Percentiles rank a stretch among this genome's conserved stretches.
Evolutionary conservation across 345 rosid species (phyloP).

Genomic region (Brassica juncea): DNA sequence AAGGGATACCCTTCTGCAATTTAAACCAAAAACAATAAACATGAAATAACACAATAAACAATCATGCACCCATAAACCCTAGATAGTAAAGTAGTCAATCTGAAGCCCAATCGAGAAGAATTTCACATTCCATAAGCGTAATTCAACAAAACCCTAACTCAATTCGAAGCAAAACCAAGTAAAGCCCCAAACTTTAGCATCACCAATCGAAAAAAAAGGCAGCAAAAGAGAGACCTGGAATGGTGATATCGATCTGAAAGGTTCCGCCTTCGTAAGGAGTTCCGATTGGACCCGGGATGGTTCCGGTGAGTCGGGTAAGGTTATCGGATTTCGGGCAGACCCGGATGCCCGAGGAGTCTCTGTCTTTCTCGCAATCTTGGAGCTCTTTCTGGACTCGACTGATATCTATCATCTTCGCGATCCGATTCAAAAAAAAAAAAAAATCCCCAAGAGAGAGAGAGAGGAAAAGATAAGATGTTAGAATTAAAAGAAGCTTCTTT

Average conservation of each 20-base stretch:
- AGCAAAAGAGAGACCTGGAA: slow-evolving; percentile 53
- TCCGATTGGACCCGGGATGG: slow-evolving; percentile 81
- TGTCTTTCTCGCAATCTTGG: slow-evolving; percentile 79
- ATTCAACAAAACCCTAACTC: neutral
- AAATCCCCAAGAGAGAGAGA: neutral
- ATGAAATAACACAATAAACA: neutral
- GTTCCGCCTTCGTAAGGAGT: slow-evolving; percentile 96
- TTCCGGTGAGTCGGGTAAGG: slow-evolving; percentile 70
- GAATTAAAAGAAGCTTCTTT: slow-evolving; percentile 6
- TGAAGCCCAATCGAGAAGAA: neutral
- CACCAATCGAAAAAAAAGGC: neutral
- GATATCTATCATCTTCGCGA: slow-evolving; percentile 65
- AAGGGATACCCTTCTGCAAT: slow-evolving; percentile 97
- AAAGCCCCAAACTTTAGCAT: slow-evolving; percentile 8
- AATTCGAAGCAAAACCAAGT: slow-evolving; percentile 20
- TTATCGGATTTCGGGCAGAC: slow-evolving; percentile 74
- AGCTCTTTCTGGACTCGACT: slow-evolving; percentile 92
- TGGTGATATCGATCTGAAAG: slow-evolving; percentile 79
- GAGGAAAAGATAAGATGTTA: neutral
- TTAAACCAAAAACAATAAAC: neutral
- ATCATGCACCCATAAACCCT: neutral
- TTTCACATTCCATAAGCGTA: neutral
- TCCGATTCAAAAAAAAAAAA: neutral
- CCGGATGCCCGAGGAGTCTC: slow-evolving; percentile 67
- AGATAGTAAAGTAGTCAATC: neutral